Conservation (phyloP, 257 asterid species). For the Rhazya stricta region DNA sequence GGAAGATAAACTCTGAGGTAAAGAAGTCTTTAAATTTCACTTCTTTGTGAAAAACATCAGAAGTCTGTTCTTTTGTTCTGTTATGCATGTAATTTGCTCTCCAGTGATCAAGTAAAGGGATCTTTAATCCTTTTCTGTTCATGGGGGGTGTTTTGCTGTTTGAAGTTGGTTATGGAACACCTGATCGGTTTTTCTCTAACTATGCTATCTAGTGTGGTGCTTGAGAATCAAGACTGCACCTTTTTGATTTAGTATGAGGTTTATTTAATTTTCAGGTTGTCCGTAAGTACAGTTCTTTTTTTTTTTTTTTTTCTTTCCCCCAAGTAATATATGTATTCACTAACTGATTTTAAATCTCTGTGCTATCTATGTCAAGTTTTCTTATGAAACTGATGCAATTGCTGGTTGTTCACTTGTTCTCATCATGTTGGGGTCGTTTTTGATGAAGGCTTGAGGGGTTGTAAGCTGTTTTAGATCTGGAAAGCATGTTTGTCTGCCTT, state of each 20-base stretch:
- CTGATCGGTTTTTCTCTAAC: neutral
- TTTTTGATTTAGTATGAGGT: slow-evolving; percentile 15
- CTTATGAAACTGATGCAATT: neutral
- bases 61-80: slow-evolving; percentile 1
- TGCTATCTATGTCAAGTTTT: neutral
- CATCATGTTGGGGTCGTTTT: neutral
- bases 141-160: slow-evolving; percentile 8
- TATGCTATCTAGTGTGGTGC: neutral
- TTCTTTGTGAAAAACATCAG: slow-evolving; percentile 1
- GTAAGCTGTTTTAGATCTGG: slow-evolving; percentile 25
- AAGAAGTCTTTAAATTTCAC: slow-evolving; percentile 5
- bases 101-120: slow-evolving; percentile 18
- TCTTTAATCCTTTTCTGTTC: slow-evolving; percentile 13
- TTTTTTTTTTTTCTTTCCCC: too few species aligned
- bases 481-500: slow-evolving; percentile 8
- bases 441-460: neutral
- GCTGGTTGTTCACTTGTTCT: neutral
- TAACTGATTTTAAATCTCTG: neutral
- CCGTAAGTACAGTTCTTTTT: neutral
- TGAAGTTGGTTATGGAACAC: neutral
- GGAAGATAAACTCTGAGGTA: slow-evolving; percentile 25
- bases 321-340: neutral
- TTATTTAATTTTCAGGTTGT: neutral
- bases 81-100: neutral
- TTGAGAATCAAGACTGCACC: slow-evolving; percentile 8